Conservation (phyloP, 345 rosid species). For the Durio zibethinus region DNA sequence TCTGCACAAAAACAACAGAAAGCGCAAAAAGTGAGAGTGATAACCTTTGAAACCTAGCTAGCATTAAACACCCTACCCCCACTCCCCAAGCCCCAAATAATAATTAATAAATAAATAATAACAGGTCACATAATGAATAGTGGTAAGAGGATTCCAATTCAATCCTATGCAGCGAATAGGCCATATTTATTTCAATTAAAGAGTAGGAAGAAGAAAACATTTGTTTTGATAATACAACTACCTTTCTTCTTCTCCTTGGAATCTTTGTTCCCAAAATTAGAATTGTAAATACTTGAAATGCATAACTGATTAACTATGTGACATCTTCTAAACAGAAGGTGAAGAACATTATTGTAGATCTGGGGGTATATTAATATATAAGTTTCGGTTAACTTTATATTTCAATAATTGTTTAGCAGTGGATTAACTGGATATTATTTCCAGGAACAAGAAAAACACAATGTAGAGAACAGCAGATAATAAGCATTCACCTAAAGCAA, state of each 20-base stretch:
- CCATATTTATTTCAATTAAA: not conserved
- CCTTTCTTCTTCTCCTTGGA: not conserved
- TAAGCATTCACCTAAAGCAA: conserved; percentile 48
- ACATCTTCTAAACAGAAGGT: not conserved
- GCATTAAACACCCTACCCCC: not conserved
- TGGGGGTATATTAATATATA: not conserved
- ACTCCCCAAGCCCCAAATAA: not conserved
- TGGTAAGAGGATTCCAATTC: not conserved
- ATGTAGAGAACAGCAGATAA: conserved; percentile 5
- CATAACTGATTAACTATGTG: not conserved
- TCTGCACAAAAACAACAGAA: conserved; percentile 32
- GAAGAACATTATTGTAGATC: not conserved
- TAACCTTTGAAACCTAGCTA: not conserved
- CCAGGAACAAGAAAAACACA: not conserved
- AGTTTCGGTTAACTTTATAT: not conserved
- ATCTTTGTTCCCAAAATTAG: not conserved
- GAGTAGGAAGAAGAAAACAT: not conserved
- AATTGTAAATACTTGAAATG: not conserved
- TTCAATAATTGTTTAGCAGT: not conserved
- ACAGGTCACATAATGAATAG: not conserved
- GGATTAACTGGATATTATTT: not conserved
- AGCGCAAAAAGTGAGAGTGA: not conserved
- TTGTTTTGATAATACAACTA: not conserved
- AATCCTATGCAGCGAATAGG: not conserved
- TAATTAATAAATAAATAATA: not conserved